Percentiles rank a stretch among this genome's conserved stretches.
These are phyloP conservation scores for Astrothelium macrocarpum DNA, from an alignment of 495 filamentous ascomycete species.

Conservation along the genomic window DNA sequence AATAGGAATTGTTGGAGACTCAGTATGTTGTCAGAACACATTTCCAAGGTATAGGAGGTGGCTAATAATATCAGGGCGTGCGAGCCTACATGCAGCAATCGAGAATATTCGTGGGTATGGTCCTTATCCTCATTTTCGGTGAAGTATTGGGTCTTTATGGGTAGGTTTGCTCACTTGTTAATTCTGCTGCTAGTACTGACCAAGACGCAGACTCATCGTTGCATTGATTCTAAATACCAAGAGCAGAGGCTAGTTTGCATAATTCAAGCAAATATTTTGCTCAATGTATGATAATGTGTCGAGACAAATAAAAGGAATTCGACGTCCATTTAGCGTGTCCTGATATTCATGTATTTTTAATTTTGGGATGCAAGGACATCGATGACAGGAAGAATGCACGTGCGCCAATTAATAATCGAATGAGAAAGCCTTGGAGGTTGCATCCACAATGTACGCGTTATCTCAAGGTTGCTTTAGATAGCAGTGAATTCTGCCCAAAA, in stretches of 20 bases:
- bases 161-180: constrained; percentile 41
- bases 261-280: not conserved
- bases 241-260: not conserved
- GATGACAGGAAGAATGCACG: not conserved
- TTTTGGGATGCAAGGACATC: not conserved
- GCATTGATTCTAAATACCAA: constrained; percentile 37
- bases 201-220: constrained; percentile 31
- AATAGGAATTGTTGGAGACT: constrained; percentile 91
- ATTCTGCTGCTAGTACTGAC: constrained; percentile 5
- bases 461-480: not conserved
- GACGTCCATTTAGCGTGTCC: not conserved
- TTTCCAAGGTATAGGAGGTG: not conserved
- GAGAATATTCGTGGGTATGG: constrained; percentile 95
- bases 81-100: constrained; percentile 92
- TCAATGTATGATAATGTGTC: not conserved
- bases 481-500: not conserved
- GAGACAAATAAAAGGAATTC: not conserved
- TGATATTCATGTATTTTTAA: not conserved
- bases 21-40: constrained; percentile 37
- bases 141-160: constrained; percentile 97
- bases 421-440: not conserved
- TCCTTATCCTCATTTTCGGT: constrained; percentile 94
- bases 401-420: not conserved
- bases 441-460: not conserved
- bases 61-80: constrained; percentile 49